These are phyloP conservation scores for Priceomyces carsonii DNA, from an alignment of 805 yeast species.

Conservation along the genomic window DNA sequence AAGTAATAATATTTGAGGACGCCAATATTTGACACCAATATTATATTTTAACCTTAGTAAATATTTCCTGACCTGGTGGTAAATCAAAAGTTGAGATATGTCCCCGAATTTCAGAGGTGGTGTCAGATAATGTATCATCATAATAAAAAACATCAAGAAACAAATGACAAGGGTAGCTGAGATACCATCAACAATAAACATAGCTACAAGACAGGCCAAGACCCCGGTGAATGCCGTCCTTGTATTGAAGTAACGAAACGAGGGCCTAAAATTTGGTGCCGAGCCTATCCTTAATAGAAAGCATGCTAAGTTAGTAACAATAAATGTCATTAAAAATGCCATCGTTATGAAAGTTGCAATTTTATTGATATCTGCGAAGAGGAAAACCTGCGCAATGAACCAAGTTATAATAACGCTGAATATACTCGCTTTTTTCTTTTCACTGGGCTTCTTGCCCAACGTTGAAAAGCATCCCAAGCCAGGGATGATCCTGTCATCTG, in stretches of 20 bases:
- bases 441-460: conserved; percentile 39
- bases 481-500: conserved; percentile 87
- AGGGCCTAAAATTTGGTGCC: conserved; percentile 98
- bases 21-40: conserved; percentile 92
- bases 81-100: conserved; percentile 91
- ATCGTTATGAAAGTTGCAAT: conserved; percentile 94
- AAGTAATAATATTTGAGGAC: conserved; percentile 88
- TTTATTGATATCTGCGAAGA: conserved; percentile 88
- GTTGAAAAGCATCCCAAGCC: conserved; percentile 57
- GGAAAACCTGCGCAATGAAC: conserved; percentile 77
- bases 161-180: conserved; percentile 79
- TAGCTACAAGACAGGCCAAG: conserved; percentile 68
- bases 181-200: conserved; percentile 92
- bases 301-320: conserved; percentile 93
- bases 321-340: conserved; percentile 96
- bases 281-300: conserved; percentile 82
- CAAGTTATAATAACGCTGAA: conserved; percentile 75
- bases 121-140: conserved; percentile 82
- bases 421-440: conserved; percentile 55
- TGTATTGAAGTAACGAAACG: conserved; percentile 83
- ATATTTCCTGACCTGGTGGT: conserved; percentile 95
- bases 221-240: conserved; percentile 82
- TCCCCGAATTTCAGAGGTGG: conserved; percentile 99
- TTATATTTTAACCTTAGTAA: conserved; percentile 79
- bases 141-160: conserved; percentile 63